Evolutionary conservation across 1,284 basidiomycete species (phyloP).

Genomic region (Coniferiporia sulphurascens): DNA sequence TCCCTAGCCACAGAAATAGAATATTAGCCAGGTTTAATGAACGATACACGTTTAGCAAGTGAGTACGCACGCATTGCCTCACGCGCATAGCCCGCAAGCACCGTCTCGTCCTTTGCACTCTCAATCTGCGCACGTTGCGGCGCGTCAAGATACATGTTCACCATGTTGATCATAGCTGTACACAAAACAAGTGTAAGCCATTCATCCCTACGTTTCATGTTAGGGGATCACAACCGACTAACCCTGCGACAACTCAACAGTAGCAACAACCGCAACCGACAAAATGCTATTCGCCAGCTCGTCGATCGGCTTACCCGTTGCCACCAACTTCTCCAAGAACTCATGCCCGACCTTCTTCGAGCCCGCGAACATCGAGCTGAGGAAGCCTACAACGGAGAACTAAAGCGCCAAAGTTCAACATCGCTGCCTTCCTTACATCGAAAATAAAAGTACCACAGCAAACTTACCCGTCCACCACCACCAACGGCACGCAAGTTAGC

Average conservation of each 20-base stretch:
- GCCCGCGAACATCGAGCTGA: conserved; percentile 45
- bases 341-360: conserved; percentile 43
- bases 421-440: too few relatives aligned
- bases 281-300: conserved; percentile 63
- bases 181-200: conserved; percentile 26
- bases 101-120: conserved; percentile 32
- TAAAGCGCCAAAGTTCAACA: conserved; percentile 21
- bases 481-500: conserved; percentile 29
- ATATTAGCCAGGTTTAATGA: not conserved
- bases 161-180: conserved; percentile 43
- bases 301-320: conserved; percentile 49
- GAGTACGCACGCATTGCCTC: conserved; percentile 52
- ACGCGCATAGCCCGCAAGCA: conserved; percentile 45
- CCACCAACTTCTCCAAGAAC: conserved; percentile 51
- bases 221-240: conserved; percentile 21
- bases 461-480: conserved; percentile 22
- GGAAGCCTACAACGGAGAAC: conserved; percentile 45
- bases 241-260: conserved; percentile 68
- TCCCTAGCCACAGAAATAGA: conserved; percentile 30
- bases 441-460: not conserved
- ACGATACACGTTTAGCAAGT: not conserved
- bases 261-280: conserved; percentile 63
- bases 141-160: conserved; percentile 58
- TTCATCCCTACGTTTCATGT: too few relatives aligned
- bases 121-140: conserved; percentile 33